A percentile compares a stretch with the other conserved stretches of the same genome.
Conservation (phyloP, 2,329 filamentous ascomycete species). For the Parastagonospora avenae region DNA sequence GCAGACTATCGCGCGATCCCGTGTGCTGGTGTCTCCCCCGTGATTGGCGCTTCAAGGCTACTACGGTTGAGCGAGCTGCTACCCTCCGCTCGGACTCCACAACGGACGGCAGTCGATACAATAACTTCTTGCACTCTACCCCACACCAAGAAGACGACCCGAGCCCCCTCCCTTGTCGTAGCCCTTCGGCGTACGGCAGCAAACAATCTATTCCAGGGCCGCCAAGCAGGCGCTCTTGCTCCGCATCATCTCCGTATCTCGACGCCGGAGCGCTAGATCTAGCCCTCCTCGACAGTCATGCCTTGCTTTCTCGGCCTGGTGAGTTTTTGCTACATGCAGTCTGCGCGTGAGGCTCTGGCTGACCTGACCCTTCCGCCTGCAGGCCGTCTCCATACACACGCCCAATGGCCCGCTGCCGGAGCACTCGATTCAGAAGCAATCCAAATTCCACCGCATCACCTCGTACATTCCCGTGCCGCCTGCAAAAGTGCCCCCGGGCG, state of each 20-base stretch:
- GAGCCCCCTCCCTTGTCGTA: slow-evolving; percentile 3
- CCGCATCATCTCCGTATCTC: slow-evolving; percentile 8
- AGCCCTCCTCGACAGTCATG: slow-evolving; percentile 54
- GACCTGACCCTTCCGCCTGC: slow-evolving; percentile 77
- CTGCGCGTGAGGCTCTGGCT: slow-evolving; percentile 3
- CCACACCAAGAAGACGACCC: slow-evolving; percentile 4
- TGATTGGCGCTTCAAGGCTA: slow-evolving; percentile 4
- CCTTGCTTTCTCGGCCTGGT: slow-evolving; percentile 97
- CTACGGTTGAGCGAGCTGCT: neutral
- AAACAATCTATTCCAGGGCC: slow-evolving; percentile 2
- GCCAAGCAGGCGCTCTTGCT: slow-evolving; percentile 7
- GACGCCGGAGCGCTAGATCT: slow-evolving; percentile 7
- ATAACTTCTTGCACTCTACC: slow-evolving; percentile 6
- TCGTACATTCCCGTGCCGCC: slow-evolving; percentile 96
- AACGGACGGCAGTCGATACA: slow-evolving; percentile 1
- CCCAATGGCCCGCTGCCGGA: slow-evolving; percentile 82
- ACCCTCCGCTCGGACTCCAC: slow-evolving; percentile 8
- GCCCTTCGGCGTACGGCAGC: neutral
- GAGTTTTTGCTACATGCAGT: neutral
- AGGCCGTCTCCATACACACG: slow-evolving; percentile 90
- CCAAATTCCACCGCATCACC: slow-evolving; percentile 87
- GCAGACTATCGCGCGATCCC: slow-evolving; percentile 6
- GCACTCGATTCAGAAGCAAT: slow-evolving; percentile 93
- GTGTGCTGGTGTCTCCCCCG: slow-evolving; percentile 1
- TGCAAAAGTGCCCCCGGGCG: slow-evolving; percentile 71